Base-by-base conservation (phyloP, 805 yeast species). In the Sporopachydermia lactativora region DNA sequence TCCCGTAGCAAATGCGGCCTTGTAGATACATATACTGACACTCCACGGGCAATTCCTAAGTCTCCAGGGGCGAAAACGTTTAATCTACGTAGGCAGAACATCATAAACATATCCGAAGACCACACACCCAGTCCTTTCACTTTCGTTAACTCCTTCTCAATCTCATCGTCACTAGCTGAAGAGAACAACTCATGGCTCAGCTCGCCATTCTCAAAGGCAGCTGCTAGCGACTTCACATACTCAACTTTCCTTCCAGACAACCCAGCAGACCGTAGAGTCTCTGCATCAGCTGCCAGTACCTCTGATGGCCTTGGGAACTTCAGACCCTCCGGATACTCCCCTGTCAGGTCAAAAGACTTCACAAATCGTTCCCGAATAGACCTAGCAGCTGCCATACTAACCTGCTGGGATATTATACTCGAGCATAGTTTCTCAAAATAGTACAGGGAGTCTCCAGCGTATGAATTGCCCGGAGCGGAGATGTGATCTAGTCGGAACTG, bases 61-160 rank as follows among this genome's bases (percentile, higher is more conserved):
- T 88, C 96, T 15, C 77, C 83, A 3, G 71, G 61, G 3, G 92
- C 79, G 55, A 84, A 84, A 0, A 83, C 73, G 54, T 88, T 77
- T 52, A 72, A 53, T 42, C 82, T 67, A 17, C 68, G 68, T 37
- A 86, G 59, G 1, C 81, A 80, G 52, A 84, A 84, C 16, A 79
- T 52, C 14, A 82, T 58, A 57, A 85, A 88, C 95, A 88, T 88
- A 41, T 80, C 81, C 0, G 92, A 88, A 3, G 86, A 74, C 97
- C 97, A 88, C 1, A 68, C 70, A 0, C 88, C 89, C 14, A 81
- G 70, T 0, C 88, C 89, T 52, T 79, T 80, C 45, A 79, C 59
- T 15, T 52, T 53, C 0, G 70, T 66, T 40, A 77, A 54, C 42
- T 69, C 70, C 14, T 61, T 62, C 1, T 68, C 51, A n/a, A 77